Percentiles rank a stretch among this genome's conserved stretches.
Conservation (phyloP, 768 basidiomycete genomes). For the Heimioporus sp. region DNA sequence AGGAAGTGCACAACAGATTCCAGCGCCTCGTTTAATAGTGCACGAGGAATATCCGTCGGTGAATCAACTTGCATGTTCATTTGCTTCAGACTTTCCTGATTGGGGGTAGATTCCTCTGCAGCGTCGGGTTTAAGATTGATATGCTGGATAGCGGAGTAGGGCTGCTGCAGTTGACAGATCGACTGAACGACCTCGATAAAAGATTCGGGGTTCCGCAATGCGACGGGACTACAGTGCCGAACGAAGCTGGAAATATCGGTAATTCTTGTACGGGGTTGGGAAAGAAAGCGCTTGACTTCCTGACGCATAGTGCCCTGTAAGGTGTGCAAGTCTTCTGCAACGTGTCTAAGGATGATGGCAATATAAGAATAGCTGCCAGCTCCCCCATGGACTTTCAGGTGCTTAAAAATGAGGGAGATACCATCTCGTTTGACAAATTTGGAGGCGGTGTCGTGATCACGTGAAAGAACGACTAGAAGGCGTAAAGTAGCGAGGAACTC, state of each 20-base stretch:
- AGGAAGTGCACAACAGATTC: slow-evolving; percentile 70
- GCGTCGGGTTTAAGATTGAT: slow-evolving; percentile 53
- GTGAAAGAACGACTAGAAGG: slow-evolving; percentile 80
- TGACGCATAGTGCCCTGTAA: slow-evolving; percentile 76
- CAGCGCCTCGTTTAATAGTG: slow-evolving; percentile 41
- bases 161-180: slow-evolving; percentile 69
- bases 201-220: slow-evolving; percentile 71
- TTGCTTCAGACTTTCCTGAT: slow-evolving; percentile 19
- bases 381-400: slow-evolving; percentile 56
- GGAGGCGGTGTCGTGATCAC: slow-evolving; percentile 60
- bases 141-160: slow-evolving; percentile 55
- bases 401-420: slow-evolving; percentile 59
- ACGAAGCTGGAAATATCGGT: slow-evolving; percentile 74
- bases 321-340: slow-evolving; percentile 72
- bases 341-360: slow-evolving; percentile 86
- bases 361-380: slow-evolving; percentile 79
- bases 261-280: slow-evolving; percentile 63
- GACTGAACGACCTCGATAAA: slow-evolving; percentile 76
- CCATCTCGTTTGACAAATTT: slow-evolving; percentile 71
- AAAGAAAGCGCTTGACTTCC: slow-evolving; percentile 79
- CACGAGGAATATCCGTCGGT: slow-evolving; percentile 20
- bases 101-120: slow-evolving; percentile 11
- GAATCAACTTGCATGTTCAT: slow-evolving; percentile 63
- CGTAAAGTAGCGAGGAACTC: slow-evolving; percentile 81
- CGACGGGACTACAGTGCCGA: slow-evolving; percentile 72